Percentiles rank a stretch among this genome's conserved stretches.
These are phyloP conservation scores for Aquilaria malaccensis DNA, from an alignment of 345 rosid species.

Conservation along the genomic window DNA sequence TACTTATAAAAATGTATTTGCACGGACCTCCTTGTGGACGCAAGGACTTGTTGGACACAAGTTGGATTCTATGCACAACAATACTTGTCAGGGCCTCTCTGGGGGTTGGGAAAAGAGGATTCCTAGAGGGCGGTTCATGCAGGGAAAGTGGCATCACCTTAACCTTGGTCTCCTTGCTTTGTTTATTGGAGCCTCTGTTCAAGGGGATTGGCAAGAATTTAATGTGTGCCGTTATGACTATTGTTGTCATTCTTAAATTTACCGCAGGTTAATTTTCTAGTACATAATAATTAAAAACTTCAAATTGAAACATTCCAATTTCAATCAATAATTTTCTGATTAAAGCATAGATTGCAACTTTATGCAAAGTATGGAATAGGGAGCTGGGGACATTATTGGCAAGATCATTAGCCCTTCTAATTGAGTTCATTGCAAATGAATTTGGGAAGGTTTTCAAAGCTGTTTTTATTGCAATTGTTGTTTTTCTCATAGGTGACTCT, in stretches of 20 bases:
- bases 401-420: constrained; percentile 63
- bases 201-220: constrained; percentile 53
- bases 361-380: constrained; percentile 78
- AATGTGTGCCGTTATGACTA: constrained; percentile 88
- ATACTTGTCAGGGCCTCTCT: no score
- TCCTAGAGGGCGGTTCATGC: no score
- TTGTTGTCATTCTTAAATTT: constrained; percentile 77
- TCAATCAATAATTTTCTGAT: neutral
- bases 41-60: no score
- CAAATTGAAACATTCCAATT: neutral
- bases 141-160: no score
- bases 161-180: constrained; percentile 60
- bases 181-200: constrained; percentile 53
- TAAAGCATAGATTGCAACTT: constrained; percentile 50
- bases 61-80: no score
- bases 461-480: constrained; percentile 63
- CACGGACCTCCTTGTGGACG: no score
- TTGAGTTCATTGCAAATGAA: constrained; percentile 49
- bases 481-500: constrained; percentile 53
- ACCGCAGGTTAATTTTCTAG: constrained; percentile 42
- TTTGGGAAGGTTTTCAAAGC: constrained; percentile 51
- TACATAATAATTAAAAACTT: no score
- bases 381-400: constrained; percentile 71
- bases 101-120: no score
- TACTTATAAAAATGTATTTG: no score